These are phyloP conservation scores for Camelina hispida DNA, from an alignment of 345 rosid species.

Conservation along the genomic window DNA sequence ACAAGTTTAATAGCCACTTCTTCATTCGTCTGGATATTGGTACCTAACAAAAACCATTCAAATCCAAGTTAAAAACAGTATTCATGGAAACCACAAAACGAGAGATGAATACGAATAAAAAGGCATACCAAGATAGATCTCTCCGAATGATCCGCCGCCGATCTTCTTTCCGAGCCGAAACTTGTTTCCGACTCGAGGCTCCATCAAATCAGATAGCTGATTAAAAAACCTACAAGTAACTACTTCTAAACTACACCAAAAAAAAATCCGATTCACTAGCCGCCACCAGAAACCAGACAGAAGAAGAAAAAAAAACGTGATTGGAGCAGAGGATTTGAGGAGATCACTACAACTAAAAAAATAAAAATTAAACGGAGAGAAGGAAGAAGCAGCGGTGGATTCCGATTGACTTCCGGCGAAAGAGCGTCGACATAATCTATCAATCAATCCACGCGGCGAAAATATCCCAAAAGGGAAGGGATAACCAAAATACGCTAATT, in stretches of 20 bases:
- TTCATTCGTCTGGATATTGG: conserved; percentile 89
- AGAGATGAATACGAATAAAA: neutral
- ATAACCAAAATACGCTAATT: conserved; percentile 22
- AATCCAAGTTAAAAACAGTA: conserved; percentile 11
- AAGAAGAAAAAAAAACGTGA: neutral
- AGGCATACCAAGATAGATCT: conserved; percentile 87
- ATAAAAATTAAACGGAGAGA: conserved; percentile 7
- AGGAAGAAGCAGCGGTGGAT: conserved; percentile 16
- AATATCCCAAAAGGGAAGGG: conserved; percentile 46
- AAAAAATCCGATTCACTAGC: neutral
- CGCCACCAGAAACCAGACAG: neutral
- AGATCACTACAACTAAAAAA: neutral
- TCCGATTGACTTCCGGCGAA: conserved; percentile 48
- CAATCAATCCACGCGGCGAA: conserved; percentile 43
- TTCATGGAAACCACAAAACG: neutral
- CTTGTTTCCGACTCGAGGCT: conserved; percentile 86
- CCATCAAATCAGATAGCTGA: conserved; percentile 57
- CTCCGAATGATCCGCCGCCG: conserved; percentile 99
- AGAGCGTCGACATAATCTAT: conserved; percentile 31
- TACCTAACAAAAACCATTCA: conserved; percentile 54
- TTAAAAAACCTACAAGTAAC: conserved; percentile 24
- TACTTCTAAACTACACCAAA: conserved; percentile 23
- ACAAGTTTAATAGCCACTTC: conserved; percentile 99
- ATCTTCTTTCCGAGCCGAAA: conserved; percentile 92
- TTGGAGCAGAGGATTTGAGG: conserved; percentile 3